phyloP scores from a whole-genome alignment of 208 protist species.

The Trypanosoma congolense region DNA sequence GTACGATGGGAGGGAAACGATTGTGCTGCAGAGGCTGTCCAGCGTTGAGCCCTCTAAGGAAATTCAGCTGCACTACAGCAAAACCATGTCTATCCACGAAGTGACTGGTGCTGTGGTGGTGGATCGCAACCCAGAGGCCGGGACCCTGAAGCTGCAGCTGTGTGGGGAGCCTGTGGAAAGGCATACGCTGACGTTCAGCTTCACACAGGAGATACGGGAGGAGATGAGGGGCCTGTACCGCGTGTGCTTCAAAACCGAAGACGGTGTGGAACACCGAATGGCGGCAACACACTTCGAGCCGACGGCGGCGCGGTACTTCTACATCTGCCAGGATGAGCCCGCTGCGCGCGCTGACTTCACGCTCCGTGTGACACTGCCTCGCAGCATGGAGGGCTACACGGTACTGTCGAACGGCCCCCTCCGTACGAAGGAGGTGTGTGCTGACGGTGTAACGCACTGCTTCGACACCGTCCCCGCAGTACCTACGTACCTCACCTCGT shows the following conservation, averaged over 20 bases:
- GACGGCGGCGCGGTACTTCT: slow-evolving; percentile 90
- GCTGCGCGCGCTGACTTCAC: slow-evolving; percentile 94
- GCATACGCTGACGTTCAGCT: slow-evolving; percentile 54
- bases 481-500: slow-evolving; percentile 95
- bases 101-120: slow-evolving; percentile 50
- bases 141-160: slow-evolving; percentile 61
- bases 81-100: slow-evolving; percentile 44
- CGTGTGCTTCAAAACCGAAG: slow-evolving; percentile 48
- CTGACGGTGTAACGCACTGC: slow-evolving; percentile 29
- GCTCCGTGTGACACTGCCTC: slow-evolving; percentile 79
- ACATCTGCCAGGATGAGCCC: slow-evolving; percentile 97
- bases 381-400: slow-evolving; percentile 52
- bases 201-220: slow-evolving; percentile 79
- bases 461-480: slow-evolving; percentile 90
- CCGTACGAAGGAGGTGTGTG: slow-evolving; percentile 29
- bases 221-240: slow-evolving; percentile 92
- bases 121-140: slow-evolving; percentile 32
- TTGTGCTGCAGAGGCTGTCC: slow-evolving; percentile 41
- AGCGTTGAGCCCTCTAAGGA: slow-evolving; percentile 21
- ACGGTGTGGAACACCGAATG: slow-evolving; percentile 81
- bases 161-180: slow-evolving; percentile 8
- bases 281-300: slow-evolving; percentile 96
- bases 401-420: slow-evolving; percentile 78
- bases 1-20: slow-evolving; percentile 60
- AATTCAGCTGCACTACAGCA: slow-evolving; percentile 66